phyloP scores from a whole-genome alignment of 805 yeast species.

The Alloascoidea hylecoeti region DNA sequence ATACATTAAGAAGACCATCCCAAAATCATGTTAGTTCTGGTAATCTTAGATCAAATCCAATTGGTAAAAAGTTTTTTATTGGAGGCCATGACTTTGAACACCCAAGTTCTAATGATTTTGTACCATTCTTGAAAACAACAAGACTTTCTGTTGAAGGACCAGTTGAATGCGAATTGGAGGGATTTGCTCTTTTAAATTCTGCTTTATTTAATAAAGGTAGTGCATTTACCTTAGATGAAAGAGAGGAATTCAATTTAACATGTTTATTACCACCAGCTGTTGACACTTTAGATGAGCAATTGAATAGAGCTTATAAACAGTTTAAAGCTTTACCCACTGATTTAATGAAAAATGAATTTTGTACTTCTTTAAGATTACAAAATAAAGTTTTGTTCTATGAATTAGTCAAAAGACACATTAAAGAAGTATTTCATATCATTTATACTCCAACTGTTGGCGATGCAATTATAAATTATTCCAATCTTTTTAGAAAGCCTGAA shows the following conservation, averaged over 20 bases:
- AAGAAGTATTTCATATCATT: conserved; percentile 39
- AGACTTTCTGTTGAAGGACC: conserved; percentile 33
- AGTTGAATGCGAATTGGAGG: conserved; percentile 63
- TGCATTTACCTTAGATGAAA: conserved; percentile 77
- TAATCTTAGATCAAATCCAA: no score
- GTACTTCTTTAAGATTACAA: conserved; percentile 83
- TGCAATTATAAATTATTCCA: conserved; percentile 86
- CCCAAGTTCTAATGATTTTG: no score
- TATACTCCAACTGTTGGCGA: conserved; percentile 55
- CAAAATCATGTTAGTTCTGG: no score
- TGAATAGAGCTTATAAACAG: conserved; percentile 84
- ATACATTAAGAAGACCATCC: no score
- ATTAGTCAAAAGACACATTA: conserved; percentile 72
- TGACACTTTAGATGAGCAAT: conserved; percentile 79
- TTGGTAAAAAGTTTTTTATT: no score
- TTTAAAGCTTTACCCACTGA: conserved; percentile 67
- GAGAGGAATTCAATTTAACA: conserved; percentile 61
- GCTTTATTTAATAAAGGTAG: conserved; percentile 90
- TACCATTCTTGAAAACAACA: no score
- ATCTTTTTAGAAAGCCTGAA: conserved; percentile 87
- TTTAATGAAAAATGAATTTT: conserved; percentile 82
- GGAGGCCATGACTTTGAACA: no score
- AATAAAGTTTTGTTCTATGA: conserved; percentile 85
- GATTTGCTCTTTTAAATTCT: conserved; percentile 70
- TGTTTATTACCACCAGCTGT: conserved; percentile 80